A percentile compares a stretch with the other conserved stretches of the same genome.
These are phyloP conservation scores for Neckera pumila DNA, from an alignment of 225 moss, liverwort and hornwort genomes.

Conservation along the genomic window DNA sequence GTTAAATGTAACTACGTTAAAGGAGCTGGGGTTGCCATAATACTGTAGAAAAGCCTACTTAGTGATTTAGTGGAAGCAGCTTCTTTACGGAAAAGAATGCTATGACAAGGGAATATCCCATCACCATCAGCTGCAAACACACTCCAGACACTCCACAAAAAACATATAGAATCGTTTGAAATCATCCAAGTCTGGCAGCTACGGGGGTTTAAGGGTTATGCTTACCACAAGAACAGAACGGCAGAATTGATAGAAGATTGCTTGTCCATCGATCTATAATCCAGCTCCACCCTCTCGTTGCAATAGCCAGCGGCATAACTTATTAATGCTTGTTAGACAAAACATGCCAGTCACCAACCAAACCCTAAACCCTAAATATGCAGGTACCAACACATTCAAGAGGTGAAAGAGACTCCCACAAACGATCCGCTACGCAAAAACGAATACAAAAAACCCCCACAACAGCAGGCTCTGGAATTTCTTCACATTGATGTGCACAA, in stretches of 20 bases:
- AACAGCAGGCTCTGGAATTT: neutral
- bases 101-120: neutral
- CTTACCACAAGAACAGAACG: neutral
- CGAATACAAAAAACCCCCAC: neutral
- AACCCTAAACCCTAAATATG: neutral
- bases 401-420: neutral
- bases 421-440: neutral
- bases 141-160: neutral
- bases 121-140: neutral
- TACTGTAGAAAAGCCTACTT: neutral
- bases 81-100: neutral
- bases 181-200: neutral
- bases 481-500: neutral
- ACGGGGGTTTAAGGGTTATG: too few relatives aligned
- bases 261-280: neutral
- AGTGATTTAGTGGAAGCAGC: too few relatives aligned
- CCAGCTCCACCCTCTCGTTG: neutral
- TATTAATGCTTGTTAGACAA: neutral
- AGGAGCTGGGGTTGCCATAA: neutral
- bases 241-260: neutral
- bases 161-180: neutral
- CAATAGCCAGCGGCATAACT: neutral
- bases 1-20: too few relatives aligned
- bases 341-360: neutral
- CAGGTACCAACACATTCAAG: neutral